phyloP scores from a whole-genome alignment of 208 protist species.

The Crithidia thermophila region DNA sequence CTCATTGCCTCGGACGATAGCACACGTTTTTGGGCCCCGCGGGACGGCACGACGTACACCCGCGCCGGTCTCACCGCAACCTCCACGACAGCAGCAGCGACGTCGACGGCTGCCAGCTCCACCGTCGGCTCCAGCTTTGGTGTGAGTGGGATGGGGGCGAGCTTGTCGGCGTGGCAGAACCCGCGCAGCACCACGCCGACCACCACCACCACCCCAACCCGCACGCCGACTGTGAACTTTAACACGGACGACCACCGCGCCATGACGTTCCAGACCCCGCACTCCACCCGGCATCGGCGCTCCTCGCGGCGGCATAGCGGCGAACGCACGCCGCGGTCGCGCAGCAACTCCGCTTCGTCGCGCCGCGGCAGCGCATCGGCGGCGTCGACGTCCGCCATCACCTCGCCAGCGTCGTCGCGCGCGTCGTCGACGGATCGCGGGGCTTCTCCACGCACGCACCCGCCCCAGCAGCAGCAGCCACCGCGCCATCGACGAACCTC shows the following conservation, averaged over 20 bases:
- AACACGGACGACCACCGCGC: not conserved
- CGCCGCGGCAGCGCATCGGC: not conserved
- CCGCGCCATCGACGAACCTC: too few relatives aligned
- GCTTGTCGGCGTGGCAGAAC: not conserved
- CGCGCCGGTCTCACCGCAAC: not conserved
- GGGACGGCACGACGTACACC: slow-evolving; percentile 9
- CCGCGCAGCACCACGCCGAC: too few relatives aligned
- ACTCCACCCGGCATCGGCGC: not conserved
- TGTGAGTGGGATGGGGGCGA: too few relatives aligned
- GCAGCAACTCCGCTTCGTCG: slow-evolving; percentile 7
- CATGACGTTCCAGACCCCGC: slow-evolving; percentile 1
- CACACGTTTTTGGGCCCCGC: slow-evolving; percentile 11
- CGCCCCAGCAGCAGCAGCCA: not conserved
- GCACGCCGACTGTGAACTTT: not conserved
- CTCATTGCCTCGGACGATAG: slow-evolving; percentile 22
- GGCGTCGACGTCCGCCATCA: not conserved
- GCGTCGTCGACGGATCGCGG: not conserved
- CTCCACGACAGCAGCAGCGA: not conserved
- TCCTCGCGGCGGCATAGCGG: not conserved
- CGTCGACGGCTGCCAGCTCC: not conserved
- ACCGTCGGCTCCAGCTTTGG: too few relatives aligned
- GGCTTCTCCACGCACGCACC: too few relatives aligned
- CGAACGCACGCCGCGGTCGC: not conserved
- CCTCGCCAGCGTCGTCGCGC: slow-evolving; percentile 1
- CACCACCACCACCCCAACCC: too few relatives aligned